Evolutionary conservation across 768 basidiomycete species (phyloP).

Genomic region (Rhizopogon vulgaris): DNA sequence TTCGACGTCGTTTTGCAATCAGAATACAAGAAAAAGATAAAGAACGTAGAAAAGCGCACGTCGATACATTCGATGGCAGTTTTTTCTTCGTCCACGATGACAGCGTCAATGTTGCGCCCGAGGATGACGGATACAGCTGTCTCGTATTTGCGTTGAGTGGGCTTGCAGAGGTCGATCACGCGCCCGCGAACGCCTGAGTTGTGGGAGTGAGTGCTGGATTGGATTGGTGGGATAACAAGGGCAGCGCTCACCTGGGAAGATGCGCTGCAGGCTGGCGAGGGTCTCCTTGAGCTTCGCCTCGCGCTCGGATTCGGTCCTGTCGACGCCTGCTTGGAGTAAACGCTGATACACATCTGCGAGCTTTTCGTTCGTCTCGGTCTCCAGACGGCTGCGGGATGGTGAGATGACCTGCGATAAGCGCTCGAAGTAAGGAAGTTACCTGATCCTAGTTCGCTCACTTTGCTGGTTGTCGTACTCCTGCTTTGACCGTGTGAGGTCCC

Average conservation of each 20-base stretch:
- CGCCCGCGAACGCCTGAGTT: constrained; percentile 81
- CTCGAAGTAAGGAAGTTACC: constrained; percentile 39
- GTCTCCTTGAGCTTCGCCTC: constrained; percentile 85
- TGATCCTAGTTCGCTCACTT: constrained; percentile 74
- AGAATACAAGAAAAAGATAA: background rate
- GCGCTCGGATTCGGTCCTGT: constrained; percentile 79
- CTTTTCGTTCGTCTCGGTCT: constrained; percentile 90
- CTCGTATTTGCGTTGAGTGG: constrained; percentile 88
- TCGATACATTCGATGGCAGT: constrained; percentile 98
- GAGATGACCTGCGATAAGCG: background rate
- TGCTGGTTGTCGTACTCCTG: constrained; percentile 82
- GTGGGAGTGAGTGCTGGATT: background rate
- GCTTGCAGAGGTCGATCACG: constrained; percentile 91
- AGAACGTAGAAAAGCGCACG: constrained; percentile 14
- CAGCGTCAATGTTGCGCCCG: constrained; percentile 90
- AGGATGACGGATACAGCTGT: constrained; percentile 87
- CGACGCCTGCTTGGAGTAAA: constrained; percentile 84
- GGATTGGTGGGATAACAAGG: background rate
- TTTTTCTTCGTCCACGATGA: constrained; percentile 96
- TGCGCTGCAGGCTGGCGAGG: constrained; percentile 71
- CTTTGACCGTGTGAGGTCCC: constrained; percentile 57
- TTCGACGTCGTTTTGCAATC: constrained; percentile 1
- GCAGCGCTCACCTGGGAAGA: constrained; percentile 68
- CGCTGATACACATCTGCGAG: constrained; percentile 76
- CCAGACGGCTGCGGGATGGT: constrained; percentile 59